Conservation (phyloP, 768 basidiomycete genomes). For the Hydnum rufescens region DNA sequence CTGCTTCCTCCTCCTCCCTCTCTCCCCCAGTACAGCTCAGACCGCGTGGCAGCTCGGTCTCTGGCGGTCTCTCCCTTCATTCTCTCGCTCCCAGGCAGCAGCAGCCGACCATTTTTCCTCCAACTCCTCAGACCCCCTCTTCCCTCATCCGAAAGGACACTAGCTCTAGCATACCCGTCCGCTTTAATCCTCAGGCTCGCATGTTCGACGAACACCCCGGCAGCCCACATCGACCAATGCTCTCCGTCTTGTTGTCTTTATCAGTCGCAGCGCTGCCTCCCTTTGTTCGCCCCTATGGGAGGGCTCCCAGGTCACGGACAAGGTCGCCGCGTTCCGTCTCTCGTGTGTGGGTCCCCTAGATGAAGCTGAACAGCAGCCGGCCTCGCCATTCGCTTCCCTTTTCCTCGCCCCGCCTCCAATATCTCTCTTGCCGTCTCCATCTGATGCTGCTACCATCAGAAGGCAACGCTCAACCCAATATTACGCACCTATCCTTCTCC, state of each 20-base stretch:
- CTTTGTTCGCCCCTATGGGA: neutral
- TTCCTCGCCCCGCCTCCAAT: constrained; percentile 8
- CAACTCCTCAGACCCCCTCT: neutral
- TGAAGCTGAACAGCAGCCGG: neutral
- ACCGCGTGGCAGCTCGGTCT: neutral
- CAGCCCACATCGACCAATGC: neutral
- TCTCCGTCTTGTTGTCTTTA: constrained; percentile 3
- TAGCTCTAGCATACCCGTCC: neutral
- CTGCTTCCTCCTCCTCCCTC: neutral
- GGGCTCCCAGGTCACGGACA: neutral
- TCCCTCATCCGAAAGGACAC: neutral
- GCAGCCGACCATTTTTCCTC: neutral
- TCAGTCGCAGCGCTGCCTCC: neutral
- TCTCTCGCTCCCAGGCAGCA: neutral
- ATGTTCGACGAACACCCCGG: neutral
- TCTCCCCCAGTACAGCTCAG: neutral
- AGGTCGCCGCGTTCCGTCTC: neutral
- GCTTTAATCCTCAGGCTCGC: neutral
- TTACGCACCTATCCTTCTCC: constrained; percentile 16
- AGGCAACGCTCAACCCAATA: neutral
- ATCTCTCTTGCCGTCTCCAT: constrained; percentile 26
- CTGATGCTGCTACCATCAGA: constrained; percentile 16
- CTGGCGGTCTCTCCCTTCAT: neutral
- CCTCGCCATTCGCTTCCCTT: constrained; percentile 9
- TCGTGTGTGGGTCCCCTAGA: neutral